A percentile compares a stretch with the other conserved stretches of the same genome.
These are phyloP conservation scores for Calonectria pseudoturangicola DNA, from an alignment of 2,329 filamentous ascomycete genomes.

Conservation along the genomic window DNA sequence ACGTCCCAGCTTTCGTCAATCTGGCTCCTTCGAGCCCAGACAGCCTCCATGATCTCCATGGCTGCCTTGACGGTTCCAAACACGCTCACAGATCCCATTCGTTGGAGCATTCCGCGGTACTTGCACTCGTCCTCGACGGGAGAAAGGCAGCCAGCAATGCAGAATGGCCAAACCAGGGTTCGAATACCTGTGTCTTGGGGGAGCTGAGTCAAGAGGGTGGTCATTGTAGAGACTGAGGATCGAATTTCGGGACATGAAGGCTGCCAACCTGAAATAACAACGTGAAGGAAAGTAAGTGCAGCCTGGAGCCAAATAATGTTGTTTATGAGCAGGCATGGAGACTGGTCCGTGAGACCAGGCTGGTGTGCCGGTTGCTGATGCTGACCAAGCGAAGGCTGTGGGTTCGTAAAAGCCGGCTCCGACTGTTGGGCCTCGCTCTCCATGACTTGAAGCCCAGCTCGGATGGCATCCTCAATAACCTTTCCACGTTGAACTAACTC, in stretches of 20 bases:
- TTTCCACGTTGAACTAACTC: slow-evolving; percentile 68
- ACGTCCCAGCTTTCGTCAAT: slow-evolving; percentile 67
- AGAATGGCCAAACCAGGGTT: slow-evolving; percentile 64
- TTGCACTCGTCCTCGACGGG: slow-evolving; percentile 62
- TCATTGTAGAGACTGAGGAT: slow-evolving; percentile 57
- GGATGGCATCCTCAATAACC: slow-evolving; percentile 63
- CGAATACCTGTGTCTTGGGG: slow-evolving; percentile 58
- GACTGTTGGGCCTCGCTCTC: slow-evolving; percentile 47
- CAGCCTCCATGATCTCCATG: slow-evolving; percentile 66
- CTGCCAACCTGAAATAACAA: slow-evolving; percentile 71
- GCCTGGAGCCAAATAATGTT: slow-evolving; percentile 70
- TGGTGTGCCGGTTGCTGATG: slow-evolving; percentile 49
- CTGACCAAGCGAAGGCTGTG: slow-evolving; percentile 47
- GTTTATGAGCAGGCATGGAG: slow-evolving; percentile 53
- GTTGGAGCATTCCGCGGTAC: slow-evolving; percentile 64
- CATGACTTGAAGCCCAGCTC: slow-evolving; percentile 56
- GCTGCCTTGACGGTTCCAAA: slow-evolving; percentile 68
- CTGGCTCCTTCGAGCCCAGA: slow-evolving; percentile 64
- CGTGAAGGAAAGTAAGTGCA: slow-evolving; percentile 67
- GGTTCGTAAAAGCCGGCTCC: not conserved
- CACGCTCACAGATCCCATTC: slow-evolving; percentile 64
- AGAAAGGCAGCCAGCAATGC: slow-evolving; percentile 64
- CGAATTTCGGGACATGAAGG: slow-evolving; percentile 66
- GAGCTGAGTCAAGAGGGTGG: slow-evolving; percentile 59
- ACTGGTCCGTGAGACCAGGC: slow-evolving; percentile 43